Base-by-base conservation (phyloP, 768 basidiomycete genomes). In the Pholiota microspora region DNA sequence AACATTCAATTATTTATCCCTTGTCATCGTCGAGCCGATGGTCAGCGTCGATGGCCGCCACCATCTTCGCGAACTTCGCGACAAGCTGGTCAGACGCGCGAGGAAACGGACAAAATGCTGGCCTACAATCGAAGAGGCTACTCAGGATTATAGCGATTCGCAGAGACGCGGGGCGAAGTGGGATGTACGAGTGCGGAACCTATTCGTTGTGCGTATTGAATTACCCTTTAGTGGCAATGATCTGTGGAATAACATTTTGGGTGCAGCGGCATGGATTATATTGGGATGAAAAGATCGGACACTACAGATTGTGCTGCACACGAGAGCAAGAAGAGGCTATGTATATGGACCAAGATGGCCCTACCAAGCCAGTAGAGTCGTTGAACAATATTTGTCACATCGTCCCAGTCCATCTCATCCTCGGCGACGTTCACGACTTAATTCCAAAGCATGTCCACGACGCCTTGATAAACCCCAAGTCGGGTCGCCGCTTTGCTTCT, bases 21-120 rank as follows among this genome's bases (percentile, higher is more conserved):
- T 88, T 54, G 70, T 88, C 55, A 73, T 88, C 21, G 73, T 86
- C 47, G 86, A 89, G 63, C 86, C 86, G 2, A 73, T 89, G 71
- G 66, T 89, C 44, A 82, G 78, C 51, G 77, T 83, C 0, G 73
- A 67, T 1, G 81, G 80, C 7, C 64, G 72, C 1, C 62, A 74
- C 25, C 73, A 74, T 23, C 67, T 87, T 29, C 51, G 59, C 0
- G 62, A 66, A 6, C 69, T 87, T 18, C 72, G 79, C 21, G 45
- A 55, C 0, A 54, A 60, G 7, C 76, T 88, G 5, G 72, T 85
- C 18, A 65, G 67, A 15, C 63, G 72, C 10, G 83, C 86, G 0
- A 70, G 74, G 24, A 74, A 76, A 58, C 76, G 86, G 16, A 71
- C 71, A 15, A 77, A 82, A 52, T 69, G 72, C 21, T 88, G 85